phyloP scores from a whole-genome alignment of 352 stramenopile species.

The Phytopythium litorale region DNA sequence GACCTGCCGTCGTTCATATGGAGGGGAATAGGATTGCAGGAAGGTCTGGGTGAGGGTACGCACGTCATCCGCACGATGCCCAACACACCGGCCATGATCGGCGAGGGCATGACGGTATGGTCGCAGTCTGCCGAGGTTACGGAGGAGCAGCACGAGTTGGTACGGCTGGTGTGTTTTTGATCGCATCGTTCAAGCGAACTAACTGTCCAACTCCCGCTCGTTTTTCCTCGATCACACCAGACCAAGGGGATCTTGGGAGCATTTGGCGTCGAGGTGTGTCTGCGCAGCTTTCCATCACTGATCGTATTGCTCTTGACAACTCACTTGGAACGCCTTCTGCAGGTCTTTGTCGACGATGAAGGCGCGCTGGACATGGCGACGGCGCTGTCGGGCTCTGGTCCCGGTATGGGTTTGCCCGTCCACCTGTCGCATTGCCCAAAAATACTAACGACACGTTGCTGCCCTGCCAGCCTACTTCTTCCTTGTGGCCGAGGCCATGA shows the following conservation, averaged over 20 bases:
- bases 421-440: no score
- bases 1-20: not conserved
- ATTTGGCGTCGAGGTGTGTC: constrained; percentile 85
- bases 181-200: not conserved
- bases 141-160: constrained; percentile 63
- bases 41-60: constrained; percentile 49
- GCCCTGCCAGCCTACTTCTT: constrained; percentile 90
- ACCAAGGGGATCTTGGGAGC: constrained; percentile 85
- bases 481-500: constrained; percentile 95
- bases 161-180: constrained; percentile 4
- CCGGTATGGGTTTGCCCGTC: constrained; percentile 27
- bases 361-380: constrained; percentile 95
- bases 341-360: constrained; percentile 94
- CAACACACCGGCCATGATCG: constrained; percentile 95
- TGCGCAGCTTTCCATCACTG: not conserved
- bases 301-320: not conserved
- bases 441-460: not conserved
- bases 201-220: not conserved
- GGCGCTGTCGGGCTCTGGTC: constrained; percentile 90
- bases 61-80: constrained; percentile 93
- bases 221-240: constrained; percentile 11
- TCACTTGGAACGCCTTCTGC: not conserved
- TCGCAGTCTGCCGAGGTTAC: constrained; percentile 72
- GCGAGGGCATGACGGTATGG: constrained; percentile 95
- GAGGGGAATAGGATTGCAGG: constrained; percentile 36